Evolutionary conservation across 1,284 basidiomycete species (phyloP), one percentile per base, ranked within the genome.

Genomic region (Trichosporon faecale): DNA sequence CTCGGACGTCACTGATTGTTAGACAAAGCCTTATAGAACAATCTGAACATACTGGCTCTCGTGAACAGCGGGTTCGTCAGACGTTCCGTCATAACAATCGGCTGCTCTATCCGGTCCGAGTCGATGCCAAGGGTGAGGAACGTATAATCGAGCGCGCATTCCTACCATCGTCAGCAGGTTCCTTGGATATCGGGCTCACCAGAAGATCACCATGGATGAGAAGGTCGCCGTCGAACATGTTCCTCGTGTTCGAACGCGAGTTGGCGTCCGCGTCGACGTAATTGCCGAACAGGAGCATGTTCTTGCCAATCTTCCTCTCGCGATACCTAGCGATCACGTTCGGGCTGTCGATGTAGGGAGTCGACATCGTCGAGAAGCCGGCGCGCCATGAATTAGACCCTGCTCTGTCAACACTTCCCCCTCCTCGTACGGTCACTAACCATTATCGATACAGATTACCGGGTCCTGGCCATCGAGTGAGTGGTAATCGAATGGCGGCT

Each of bases 81-180:
- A 11, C 94, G 88, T 81, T 99, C 97, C 0, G 94, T 92, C 93
- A 99, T 97, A 71, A 97, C 85, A 29, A 99, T 86, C 0, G 96
- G 95, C 80, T 98, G 95, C 70, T 92, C 88, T 37, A 98, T 87
- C n/a, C 87, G 86, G 7, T 89, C 84, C 0, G 89, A 88, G 77
- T 94, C 90, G 73, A 98, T 90, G 8, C 93, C 93, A 7, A 99
- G 87, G 70, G 91, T 90, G 67, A 92, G 86, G 80, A 98, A 95
- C 46, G 92, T 91, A 84, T 92, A 95, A 85, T 99, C 96, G 65
- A 99, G 85, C 3, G 93, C 91, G 80, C 93, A 91, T 86, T 99
- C 96, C 95, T 97, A 72, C 25, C 4, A 6, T 2, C 9, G 65
- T 68, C 35, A 46, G 63, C 61, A 55, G 16, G 25, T 0, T 14